Percentiles rank a stretch among this genome's conserved stretches.
phyloP scores from a whole-genome alignment of 2,329 filamentous ascomycete species.

The Fusarium liriodendri region DNA sequence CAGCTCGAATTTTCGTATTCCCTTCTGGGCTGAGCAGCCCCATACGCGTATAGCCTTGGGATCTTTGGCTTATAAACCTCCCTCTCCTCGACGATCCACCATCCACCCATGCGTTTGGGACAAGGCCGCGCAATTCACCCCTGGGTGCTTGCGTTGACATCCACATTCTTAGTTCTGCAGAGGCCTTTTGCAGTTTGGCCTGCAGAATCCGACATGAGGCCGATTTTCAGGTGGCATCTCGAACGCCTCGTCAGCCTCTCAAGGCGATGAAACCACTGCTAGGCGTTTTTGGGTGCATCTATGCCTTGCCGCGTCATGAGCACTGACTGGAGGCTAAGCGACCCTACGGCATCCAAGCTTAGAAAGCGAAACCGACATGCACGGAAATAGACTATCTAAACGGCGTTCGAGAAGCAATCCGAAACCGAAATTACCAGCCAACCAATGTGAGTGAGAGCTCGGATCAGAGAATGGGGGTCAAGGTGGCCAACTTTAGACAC shows the following conservation, averaged over 20 bases:
- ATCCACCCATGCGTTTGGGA: neutral
- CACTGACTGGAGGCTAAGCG: too few species aligned
- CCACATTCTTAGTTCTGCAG: neutral
- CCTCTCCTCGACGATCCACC: neutral
- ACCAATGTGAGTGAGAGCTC: neutral
- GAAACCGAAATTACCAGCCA: neutral
- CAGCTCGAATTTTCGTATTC: conserved; percentile 32
- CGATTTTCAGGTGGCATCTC: neutral
- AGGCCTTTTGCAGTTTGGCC: neutral
- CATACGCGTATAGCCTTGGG: conserved; percentile 34
- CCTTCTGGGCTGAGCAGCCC: neutral
- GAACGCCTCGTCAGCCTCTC: neutral
- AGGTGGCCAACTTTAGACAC: neutral
- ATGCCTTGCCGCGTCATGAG: conserved; percentile 1
- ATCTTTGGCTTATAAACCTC: neutral
- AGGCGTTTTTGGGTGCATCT: neutral
- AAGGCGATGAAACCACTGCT: neutral
- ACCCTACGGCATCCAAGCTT: neutral
- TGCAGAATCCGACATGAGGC: neutral
- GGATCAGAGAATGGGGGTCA: neutral
- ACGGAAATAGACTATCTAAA: neutral
- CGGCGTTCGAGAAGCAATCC: neutral
- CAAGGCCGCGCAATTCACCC: conserved; percentile 2
- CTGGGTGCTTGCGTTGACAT: conserved; percentile 1
- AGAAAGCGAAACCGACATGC: neutral